Evolutionary conservation across 495 filamentous ascomycete species (phyloP), one percentile per base, ranked within the genome.

Genomic region (Astrothelium subdiscretum): DNA sequence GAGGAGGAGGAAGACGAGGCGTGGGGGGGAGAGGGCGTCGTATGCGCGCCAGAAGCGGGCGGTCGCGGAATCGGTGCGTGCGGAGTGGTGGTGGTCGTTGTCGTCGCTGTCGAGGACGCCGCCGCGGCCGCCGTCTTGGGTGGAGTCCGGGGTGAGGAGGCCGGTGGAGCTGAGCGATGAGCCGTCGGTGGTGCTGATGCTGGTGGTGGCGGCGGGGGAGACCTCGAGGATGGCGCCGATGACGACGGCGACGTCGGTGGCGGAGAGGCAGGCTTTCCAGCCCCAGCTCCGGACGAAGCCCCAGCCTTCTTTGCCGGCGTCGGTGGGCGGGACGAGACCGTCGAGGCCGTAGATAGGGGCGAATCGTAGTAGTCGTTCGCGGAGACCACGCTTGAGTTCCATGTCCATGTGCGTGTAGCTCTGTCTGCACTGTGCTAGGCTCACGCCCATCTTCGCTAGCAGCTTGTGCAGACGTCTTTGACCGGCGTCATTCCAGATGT

Each of bases 391-490:
- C 74, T 98, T 98, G 40, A 98, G 76, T 69, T 94, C 85, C 88
- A 97, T 92, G 71, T 98, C 95, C 91, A 98, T 96, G 73, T 98
- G 94, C 1, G 91, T 89, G 71, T 98, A 98, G 69, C 82, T 92
- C 71, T 97, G 92, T 65, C 90, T 90, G 75, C 91, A 96, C 77
- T 97, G 92, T 22, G 83, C 87, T 32, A 97, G 77, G 72, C 88
- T 92, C 66, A 98, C 89, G 27, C 94, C 94, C 95, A 98, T 98
- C 73, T 97, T 98, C 35, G 94, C 94, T 12, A 98, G 80, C 0
- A 98, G 80, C 70, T 96, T 97, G 73, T 97, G 90, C n/a, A 98
- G 77, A 42, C 92, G 83, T 71, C 96, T 95, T 26, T 87, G 78
- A 20, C 94, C 94, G 42, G 78, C 80, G 48, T 97, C 94, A 63